Base-by-base conservation (phyloP, 495 filamentous ascomycete species). In the Lepidopterella palustris region DNA sequence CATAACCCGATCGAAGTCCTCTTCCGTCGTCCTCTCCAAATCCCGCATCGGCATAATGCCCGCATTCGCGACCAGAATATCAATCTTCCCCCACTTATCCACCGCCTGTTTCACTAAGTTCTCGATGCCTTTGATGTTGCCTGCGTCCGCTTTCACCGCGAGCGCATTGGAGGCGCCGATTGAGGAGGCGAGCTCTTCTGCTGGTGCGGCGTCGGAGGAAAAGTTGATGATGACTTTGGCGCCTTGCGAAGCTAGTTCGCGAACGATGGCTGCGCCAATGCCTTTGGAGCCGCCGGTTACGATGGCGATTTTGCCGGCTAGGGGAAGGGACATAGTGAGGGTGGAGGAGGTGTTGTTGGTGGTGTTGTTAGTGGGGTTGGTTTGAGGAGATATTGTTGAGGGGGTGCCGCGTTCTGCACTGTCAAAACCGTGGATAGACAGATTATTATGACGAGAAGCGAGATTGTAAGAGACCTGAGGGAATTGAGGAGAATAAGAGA, bases 281-380 rank as follows among this genome's bases (percentile, higher is more conserved):
- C 86, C 87, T 66, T 82, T 85, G 23, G 82, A 82, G 55, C 75
- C 82, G 55, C 86, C 85, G 28, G 86, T 88, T 64, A 89, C 77
- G 49, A 88, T 63, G 53, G 80, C 77, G 55, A 85, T 77, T 73
- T 85, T 86, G 42, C 78, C 80, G 5, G 72, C 20, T 55, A 86
- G 78, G 31, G 78, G 24, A 9, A 45, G 47, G 21, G 55, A 40
- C 51, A 62, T 65, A 27, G 20, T 48, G 24, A 39, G 29, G 45
- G 6, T 49, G 18, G 45, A 49, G 24, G 10, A 49, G 45, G 31
- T 35, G 15, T 15, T 35, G 31, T 35, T 15, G 31, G 15, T 35
- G 6, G 31, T 35, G 31, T 35, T 35, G 31, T 35, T 35, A 35
- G 31, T 35, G 6, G 15, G 31, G 15, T 35, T 6, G 31, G 31